phyloP scores from a whole-genome alignment of 306 rosid genomes.

The Ochetophila trinervis region DNA sequence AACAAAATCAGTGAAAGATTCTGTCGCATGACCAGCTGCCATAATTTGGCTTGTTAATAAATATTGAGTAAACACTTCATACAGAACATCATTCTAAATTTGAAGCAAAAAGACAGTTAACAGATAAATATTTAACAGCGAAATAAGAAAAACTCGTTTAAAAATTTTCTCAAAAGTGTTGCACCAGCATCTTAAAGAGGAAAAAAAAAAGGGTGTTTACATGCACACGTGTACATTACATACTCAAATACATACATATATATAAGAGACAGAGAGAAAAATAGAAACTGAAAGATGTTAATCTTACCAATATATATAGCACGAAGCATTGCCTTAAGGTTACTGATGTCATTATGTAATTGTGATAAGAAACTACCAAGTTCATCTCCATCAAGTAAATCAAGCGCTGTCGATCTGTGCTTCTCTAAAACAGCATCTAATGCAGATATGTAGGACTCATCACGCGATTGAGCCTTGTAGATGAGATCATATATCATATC shows the following conservation, averaged over 20 bases:
- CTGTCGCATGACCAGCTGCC: slow-evolving; percentile 99
- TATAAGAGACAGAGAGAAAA: background rate
- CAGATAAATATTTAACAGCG: background rate
- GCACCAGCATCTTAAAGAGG: too few relatives aligned
- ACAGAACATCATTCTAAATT: slow-evolving; percentile 13
- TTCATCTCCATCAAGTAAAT: slow-evolving; percentile 73
- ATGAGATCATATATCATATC: slow-evolving; percentile 97
- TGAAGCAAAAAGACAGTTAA: background rate
- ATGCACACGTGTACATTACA: too few relatives aligned
- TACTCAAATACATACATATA: background rate
- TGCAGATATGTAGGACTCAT: slow-evolving; percentile 72
- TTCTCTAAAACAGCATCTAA: slow-evolving; percentile 76
- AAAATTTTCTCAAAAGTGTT: too few relatives aligned
- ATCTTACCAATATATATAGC: slow-evolving; percentile 87
- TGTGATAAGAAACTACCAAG: slow-evolving; percentile 68
- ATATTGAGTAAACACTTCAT: slow-evolving; percentile 13
- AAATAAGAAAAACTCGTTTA: too few relatives aligned
- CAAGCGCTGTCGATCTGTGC: slow-evolving; percentile 76
- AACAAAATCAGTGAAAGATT: slow-evolving; percentile 92
- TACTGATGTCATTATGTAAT: slow-evolving; percentile 63
- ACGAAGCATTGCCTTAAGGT: slow-evolving; percentile 94
- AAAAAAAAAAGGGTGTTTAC: too few relatives aligned
- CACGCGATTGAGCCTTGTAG: slow-evolving; percentile 82
- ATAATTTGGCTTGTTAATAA: slow-evolving; percentile 34
- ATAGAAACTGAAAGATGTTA: slow-evolving; percentile 14